Evolutionary conservation across 2,329 filamentous ascomycete genomes (phyloP), one percentile per base, ranked within the genome.

Genomic region (Fusarium sp.): DNA sequence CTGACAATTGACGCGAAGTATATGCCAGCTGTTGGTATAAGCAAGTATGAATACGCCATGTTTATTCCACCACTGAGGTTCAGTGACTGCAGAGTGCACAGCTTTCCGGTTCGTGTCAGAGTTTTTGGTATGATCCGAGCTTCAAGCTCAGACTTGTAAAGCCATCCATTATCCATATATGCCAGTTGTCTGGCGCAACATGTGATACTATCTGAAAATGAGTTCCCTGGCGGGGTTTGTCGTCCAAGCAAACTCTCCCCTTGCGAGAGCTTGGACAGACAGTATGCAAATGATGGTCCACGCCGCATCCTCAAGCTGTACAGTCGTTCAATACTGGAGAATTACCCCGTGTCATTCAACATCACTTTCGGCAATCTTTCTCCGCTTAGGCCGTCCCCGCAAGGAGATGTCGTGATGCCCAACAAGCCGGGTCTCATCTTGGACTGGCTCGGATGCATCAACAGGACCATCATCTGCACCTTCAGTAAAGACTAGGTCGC

Each of bases 401-500:
- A 78, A 45, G 15, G 60, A 67, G 45, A 72, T 67, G 33, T 76
- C 71, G 33, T 75, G 72, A 60, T 79, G 70, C 18, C 73, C 77
- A 60, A 79, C 72, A 31, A 74, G 46, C 14, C 57, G 68, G 45
- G 74, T 66, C 15, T 73, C 63, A 33, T 75, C 66, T 46, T 60
- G 63, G 56, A 57, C 58, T 59, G 56, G 60, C 29, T 76, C 72
- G 52, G 74, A 69, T 59, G 69, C 70, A 59, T 63, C 63, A 10
- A 31, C 42, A 44, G 46, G 37, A 56, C 58, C 52, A 37, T 77
- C 72, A 21, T 74, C 70, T 41, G 80, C 79, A 9, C 85, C 87
- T 78, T 94, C 92, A 0, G 91, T 89, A 77, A 95, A 92, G 4
- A 92, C 91, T 52, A 94, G 79, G 80, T 94, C 91, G 27, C 93